These are phyloP conservation scores for Buxus sempervirens DNA, from an alignment of 164 flowering plant genomes.

Conservation along the genomic window DNA sequence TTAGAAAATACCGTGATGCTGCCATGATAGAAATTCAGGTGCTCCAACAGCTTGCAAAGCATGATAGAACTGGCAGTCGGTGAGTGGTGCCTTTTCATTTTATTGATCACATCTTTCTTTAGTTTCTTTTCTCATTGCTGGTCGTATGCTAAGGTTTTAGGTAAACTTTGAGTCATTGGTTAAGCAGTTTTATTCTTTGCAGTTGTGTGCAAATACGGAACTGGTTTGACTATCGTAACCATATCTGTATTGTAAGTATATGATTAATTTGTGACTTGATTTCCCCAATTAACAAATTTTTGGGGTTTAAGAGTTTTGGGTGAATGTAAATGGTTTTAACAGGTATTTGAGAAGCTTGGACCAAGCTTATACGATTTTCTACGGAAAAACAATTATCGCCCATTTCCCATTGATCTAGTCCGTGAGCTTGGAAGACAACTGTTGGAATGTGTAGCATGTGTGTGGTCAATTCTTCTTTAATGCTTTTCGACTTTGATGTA, in stretches of 20 bases:
- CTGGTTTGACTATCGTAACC: conserved; percentile 99
- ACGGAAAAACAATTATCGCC: conserved; percentile 99
- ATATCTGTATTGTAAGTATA: conserved; percentile 99
- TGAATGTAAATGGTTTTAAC: conserved; percentile 89
- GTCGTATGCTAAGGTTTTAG: conserved; percentile 27
- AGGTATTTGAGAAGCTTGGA: conserved; percentile 99
- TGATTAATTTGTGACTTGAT: conserved; percentile 55
- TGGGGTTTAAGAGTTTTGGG: conserved; percentile 63
- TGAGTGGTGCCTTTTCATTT: conserved; percentile 28
- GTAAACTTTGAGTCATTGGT: conserved; percentile 27
- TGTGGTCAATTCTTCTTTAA: conserved; percentile 54
- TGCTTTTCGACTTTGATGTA: conserved; percentile 7
- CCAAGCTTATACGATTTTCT: conserved; percentile 99
- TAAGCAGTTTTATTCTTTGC: conserved; percentile 92
- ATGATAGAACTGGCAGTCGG: conserved; percentile 82
- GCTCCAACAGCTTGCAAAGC: conserved; percentile 73
- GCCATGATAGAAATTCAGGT: conserved; percentile 98
- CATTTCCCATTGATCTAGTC: conserved; percentile 99
- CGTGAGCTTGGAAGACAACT: conserved; percentile 99
- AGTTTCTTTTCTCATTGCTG: too few species aligned
- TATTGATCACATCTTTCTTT: neutral
- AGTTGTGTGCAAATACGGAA: conserved; percentile 99
- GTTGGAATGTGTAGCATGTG: conserved; percentile 99
- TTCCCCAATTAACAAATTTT: conserved; percentile 55
- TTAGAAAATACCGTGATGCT: conserved; percentile 91